Percentiles rank a stretch among this genome's conserved stretches.
phyloP scores from a whole-genome alignment of 2,329 filamentous ascomycete species.

The Paracamarosporium sp. region DNA sequence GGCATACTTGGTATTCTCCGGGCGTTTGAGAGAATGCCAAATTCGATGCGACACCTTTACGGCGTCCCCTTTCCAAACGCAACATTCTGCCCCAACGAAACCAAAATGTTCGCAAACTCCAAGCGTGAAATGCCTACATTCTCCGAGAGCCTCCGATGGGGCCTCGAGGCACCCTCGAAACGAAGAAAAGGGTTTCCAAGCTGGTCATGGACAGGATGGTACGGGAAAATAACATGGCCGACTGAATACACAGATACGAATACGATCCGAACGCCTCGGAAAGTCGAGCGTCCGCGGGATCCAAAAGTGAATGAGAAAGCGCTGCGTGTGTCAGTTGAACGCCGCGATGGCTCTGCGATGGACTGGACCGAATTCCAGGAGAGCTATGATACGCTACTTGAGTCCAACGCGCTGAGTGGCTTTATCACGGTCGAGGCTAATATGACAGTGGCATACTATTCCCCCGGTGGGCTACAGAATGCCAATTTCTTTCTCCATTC shows the following conservation, averaged over 20 bases:
- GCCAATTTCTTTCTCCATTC: background rate
- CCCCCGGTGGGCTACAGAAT: background rate
- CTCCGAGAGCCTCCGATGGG: conserved; percentile 9
- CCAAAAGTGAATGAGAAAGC: conserved; percentile 11
- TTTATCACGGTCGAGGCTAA: conserved; percentile 6
- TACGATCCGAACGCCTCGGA: background rate
- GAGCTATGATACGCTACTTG: conserved; percentile 4
- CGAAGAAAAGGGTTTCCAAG: conserved; percentile 12
- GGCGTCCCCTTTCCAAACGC: conserved; percentile 13
- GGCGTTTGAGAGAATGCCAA: conserved; percentile 7
- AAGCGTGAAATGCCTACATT: conserved; percentile 9
- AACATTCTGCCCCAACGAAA: background rate
- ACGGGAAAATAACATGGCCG: conserved; percentile 11
- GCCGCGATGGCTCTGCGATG: background rate
- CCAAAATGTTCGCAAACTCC: background rate
- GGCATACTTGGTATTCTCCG: conserved; percentile 10
- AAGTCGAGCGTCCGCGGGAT: conserved; percentile 4
- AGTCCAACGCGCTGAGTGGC: background rate
- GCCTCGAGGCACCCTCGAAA: background rate
- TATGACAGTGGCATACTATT: background rate
- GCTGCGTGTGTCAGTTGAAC: conserved; percentile 3
- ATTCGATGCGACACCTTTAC: conserved; percentile 14
- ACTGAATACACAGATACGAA: background rate
- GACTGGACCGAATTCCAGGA: conserved; percentile 12
- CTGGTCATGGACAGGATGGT: conserved; percentile 17